Base-by-base conservation (phyloP, 345 rosid genomes). In the Draba incana region DNA sequence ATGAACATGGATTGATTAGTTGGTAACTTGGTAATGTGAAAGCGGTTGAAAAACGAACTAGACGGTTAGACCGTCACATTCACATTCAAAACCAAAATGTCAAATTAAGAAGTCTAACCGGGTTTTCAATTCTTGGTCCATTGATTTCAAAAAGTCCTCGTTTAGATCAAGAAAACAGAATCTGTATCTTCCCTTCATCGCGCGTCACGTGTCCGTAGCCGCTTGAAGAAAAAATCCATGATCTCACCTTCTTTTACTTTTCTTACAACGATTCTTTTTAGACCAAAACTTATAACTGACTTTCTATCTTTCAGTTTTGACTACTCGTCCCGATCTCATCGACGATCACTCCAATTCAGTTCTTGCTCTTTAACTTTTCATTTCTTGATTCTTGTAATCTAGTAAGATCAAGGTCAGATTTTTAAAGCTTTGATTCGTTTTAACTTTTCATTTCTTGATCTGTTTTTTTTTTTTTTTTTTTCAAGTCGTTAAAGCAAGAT, bases 121-220 rank as follows among this genome's bases (percentile, higher is more conserved):
- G 60, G n/a, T 63, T 57, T 28, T 23, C 1, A 49, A 49, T 8
- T 41, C 52, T 66, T 39, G 65, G 71, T 72, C 52, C 11, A 49
- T 20, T 20, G 2, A 38, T 55, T 20, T 20, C 38, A 57, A 24
- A 0, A 42, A 65, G 61, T 64, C 65, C 16, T 64, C 65, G 46
- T 27, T 33, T 39, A 10, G 58, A 57, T 13, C 6, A 38, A 62
- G 10, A 28, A 1, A 43, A 54, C 75, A 64, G 27, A 46, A 72
- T 54, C 51, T 43, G 42, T 39, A 13, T 42, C 30, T 51, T 44
- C 44, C 75, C 43, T 27, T 57, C 25, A 55, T 63, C 33, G 24
- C 57, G 70, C 16, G 64, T 62, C 69, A 71, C 75, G 69, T 71
- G 69, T 62, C 57, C 37, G 31, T 28, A 28, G 5, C 31, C 31